Base-by-base conservation (phyloP, 805 yeast genomes). In the Brettanomyces nanus region DNA sequence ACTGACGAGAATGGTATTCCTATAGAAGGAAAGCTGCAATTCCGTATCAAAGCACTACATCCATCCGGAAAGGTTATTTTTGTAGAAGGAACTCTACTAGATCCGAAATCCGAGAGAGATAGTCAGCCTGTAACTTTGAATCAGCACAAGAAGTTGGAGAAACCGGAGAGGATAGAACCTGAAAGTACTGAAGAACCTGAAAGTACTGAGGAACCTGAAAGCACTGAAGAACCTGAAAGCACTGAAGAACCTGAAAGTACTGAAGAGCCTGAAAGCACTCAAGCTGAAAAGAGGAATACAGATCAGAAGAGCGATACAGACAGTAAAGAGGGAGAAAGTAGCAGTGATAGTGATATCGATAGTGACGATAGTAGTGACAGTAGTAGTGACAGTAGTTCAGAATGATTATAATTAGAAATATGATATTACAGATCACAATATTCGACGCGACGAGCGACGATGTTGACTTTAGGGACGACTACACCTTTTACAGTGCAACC, bases 1-100 rank as follows among this genome's bases (percentile, higher is more conserved):
- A 68, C 68, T 10, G 95, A 90, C 56, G 82, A 68, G 31, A 66
- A 75, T 40, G 95, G 81, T 11, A 66, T 71, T 31, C 77, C 80
- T 38, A 67, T 92, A 15, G 95, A 83, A 47, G 97, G 95, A 4
- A 86, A 85, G 58, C 59, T 90, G 36, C 69, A 68, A 48, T 87
- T 92, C 59, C 75, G 78, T 3, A 75, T 90, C 31, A 83, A 80
- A 54, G 68, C 77, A 20, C 68, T 90, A 38, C 80, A 74, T 60
- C 75, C 80, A 11, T 73, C 89, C 5, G 95, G 95, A 6, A 81
- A 78, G 58, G 80, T 85, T 39, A 77, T 89, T 13, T 80, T 94
- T 7, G 71, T 90, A 11, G 94, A 87, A 44, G 97, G 97, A n/a
- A 80, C 95, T 1, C 66, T 89, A 43, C 58, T 82, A 19, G 54